A percentile compares a stretch with the other conserved stretches of the same genome.
Evolutionary conservation across 164 flowering plant genomes (phyloP).

Genomic region (Magnolia officinalis): DNA sequence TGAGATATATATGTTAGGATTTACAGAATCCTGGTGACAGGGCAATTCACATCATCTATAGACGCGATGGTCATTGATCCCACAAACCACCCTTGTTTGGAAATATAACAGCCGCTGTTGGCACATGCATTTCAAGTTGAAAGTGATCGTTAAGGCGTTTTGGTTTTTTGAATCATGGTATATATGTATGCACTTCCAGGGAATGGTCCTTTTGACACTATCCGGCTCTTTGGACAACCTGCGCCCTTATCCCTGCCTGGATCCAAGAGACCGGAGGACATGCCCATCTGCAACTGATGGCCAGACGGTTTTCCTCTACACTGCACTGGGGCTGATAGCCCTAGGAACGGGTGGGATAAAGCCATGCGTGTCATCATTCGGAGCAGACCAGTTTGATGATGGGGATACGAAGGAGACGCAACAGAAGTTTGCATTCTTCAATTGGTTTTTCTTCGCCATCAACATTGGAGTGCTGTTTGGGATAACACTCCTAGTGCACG

Average conservation of each 20-base stretch:
- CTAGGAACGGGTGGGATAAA: constrained; percentile 71
- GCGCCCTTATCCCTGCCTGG: constrained; percentile 47
- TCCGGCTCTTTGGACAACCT: constrained; percentile 52
- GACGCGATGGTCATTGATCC: too few species aligned
- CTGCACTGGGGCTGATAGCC: constrained; percentile 52
- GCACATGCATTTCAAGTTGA: too few species aligned
- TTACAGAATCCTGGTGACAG: too few species aligned
- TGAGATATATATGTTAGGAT: too few species aligned
- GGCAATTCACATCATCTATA: too few species aligned
- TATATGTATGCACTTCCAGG: constrained; percentile 26
- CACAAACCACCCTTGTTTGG: too few species aligned
- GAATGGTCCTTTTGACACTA: constrained; percentile 57
- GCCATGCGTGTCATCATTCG: constrained; percentile 69
- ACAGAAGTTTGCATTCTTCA: constrained; percentile 58
- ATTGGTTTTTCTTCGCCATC: constrained; percentile 84
- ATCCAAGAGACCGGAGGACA: background rate
- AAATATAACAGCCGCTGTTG: too few species aligned
- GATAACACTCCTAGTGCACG: constrained; percentile 48
- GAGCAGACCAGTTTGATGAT: constrained; percentile 79
- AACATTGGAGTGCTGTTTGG: constrained; percentile 65
- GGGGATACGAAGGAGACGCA: constrained; percentile 44
- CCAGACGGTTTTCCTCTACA: constrained; percentile 44
- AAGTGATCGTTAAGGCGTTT: background rate
- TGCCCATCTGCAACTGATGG: constrained; percentile 33
- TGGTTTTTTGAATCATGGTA: too few species aligned